Evolutionary conservation across 2,329 filamentous ascomycete species (phyloP), one percentile per base, ranked within the genome.

Genomic region (Ophiocordyceps robertsii): DNA sequence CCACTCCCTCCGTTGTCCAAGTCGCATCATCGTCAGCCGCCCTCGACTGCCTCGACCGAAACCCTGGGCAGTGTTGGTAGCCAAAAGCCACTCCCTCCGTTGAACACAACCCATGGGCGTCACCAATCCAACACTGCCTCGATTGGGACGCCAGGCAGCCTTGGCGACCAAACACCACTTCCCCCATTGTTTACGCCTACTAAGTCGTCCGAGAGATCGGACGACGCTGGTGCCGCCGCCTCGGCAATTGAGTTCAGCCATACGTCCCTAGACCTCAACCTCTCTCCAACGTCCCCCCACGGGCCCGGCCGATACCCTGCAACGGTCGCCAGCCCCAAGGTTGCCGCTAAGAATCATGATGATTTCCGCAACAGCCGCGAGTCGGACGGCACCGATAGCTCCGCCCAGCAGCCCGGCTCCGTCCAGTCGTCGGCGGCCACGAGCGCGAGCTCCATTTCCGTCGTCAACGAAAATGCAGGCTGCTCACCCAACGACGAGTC

Each of bases 381-480:
- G 50, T 75, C 72, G 3, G 68, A 73, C 45, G 63, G 67, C 29
- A 72, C 70, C 19, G 58, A 62, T 12, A 73, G 69, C 53, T 69
- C 63, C 11, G 63, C 66, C 10, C 70, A 68, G 41, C 68, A 69
- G 42, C 70, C 51, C 10, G 49, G 60, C 14, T 76, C 72, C 6
- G 62, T 64, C 9, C 64, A 72, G 44, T 73, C 72, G 0, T 77
- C 73, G 4, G 66, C 67, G 9, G 66, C 68, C 37, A 77, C 73
- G 7, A 77, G 73, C 51, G 66, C 68, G 35, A 78, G 73, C 55
- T 76, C 73, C 5, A 52, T 75, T 29, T 75, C 69, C 9, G 70
- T 69, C 13, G 56, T 62, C 40, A 69, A 69, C 40, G 73, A 76
- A 47, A 59, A 53, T 38, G 58, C 58, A 12, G 70, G 73, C 32